A percentile compares a stretch with the other conserved stretches of the same genome.
Conservation (phyloP, 78 protist genomes). For the Cavenderia fasciculata region DNA sequence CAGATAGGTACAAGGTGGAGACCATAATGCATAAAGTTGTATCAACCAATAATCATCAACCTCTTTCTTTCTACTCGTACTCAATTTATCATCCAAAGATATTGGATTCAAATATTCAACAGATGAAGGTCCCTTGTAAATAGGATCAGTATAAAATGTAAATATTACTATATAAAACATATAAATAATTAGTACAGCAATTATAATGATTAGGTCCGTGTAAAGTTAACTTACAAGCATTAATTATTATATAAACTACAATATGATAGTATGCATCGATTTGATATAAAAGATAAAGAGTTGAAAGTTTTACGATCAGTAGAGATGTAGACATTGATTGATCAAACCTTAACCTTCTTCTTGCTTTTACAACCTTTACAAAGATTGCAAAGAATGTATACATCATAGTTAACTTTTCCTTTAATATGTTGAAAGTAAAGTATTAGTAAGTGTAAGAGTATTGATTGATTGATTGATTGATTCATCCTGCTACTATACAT, state of each 20-base stretch:
- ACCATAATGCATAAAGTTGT: conserved; percentile 43
- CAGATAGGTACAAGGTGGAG: conserved; percentile 45
- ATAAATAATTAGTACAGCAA: background rate
- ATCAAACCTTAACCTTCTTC: background rate
- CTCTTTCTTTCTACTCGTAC: background rate
- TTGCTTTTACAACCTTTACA: conserved; percentile 9
- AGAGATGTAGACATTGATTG: background rate
- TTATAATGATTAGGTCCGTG: too few relatives aligned
- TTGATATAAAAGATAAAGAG: background rate
- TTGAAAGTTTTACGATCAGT: background rate
- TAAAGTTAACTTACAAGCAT: background rate
- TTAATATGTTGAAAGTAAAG: background rate
- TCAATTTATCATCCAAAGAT: background rate
- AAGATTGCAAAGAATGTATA: conserved; percentile 13
- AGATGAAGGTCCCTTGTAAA: background rate
- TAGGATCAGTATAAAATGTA: background rate
- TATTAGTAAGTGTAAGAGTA: background rate
- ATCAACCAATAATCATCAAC: background rate
- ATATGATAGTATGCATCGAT: background rate
- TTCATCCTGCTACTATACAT: background rate
- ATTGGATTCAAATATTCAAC: conserved; percentile 32
- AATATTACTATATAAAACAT: background rate
- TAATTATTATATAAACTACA: background rate
- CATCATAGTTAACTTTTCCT: conserved; percentile 1
- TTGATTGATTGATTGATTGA: background rate